Percentiles rank a stretch among this genome's conserved stretches.
Evolutionary conservation across 2,329 filamentous ascomycete genomes (phyloP).

Genomic region (Ustulina deusta): DNA sequence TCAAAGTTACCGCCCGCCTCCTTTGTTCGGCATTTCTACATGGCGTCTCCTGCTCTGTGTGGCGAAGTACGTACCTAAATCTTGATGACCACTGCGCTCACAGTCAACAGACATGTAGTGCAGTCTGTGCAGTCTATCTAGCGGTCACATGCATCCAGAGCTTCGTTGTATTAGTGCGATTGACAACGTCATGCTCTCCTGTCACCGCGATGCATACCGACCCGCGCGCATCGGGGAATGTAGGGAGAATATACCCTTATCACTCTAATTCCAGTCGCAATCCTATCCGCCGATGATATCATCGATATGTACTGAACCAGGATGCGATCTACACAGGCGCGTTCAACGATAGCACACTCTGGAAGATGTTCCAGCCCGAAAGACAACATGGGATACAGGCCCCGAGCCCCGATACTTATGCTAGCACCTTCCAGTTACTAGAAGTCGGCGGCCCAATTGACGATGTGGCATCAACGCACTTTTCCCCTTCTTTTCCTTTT

Average conservation of each 20-base stretch:
- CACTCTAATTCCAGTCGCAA: neutral
- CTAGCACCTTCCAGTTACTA: neutral
- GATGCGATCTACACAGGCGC: neutral
- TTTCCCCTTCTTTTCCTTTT: neutral
- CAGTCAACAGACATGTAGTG: neutral
- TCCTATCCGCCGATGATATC: neutral
- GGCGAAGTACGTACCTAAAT: neutral
- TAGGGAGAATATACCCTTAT: neutral
- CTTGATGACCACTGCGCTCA: neutral
- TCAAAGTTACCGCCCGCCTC: neutral
- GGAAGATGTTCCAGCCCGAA: neutral
- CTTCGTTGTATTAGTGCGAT: too few relatives aligned
- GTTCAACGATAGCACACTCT: neutral
- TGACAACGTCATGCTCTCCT: neutral
- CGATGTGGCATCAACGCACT: neutral
- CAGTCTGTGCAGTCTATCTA: neutral
- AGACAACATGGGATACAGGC: neutral
- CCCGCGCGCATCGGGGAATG: neutral
- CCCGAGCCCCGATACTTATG: neutral
- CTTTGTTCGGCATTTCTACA: neutral
- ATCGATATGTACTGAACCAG: neutral
- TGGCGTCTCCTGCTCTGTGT: neutral
- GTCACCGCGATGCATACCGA: neutral
- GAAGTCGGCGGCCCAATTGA: neutral
- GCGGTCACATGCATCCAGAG: neutral